Base-by-base conservation (phyloP, 768 basidiomycete species). In the Leccinum incarnatum region DNA sequence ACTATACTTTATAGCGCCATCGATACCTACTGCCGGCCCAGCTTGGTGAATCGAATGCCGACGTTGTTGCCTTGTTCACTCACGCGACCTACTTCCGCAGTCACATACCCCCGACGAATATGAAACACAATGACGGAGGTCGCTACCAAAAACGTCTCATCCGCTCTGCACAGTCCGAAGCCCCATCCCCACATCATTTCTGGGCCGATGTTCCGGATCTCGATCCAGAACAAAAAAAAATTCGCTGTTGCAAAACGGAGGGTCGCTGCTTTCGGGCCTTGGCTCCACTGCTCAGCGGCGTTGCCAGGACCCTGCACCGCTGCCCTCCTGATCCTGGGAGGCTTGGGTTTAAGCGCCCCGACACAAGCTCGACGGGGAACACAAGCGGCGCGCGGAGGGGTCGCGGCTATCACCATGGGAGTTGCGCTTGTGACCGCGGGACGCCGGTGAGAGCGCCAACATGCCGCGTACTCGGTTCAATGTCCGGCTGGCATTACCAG, bases 221-320 rank as follows among this genome's bases (percentile, higher is more conserved):
- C 66, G 67, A 69, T 69, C 57, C 59, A 58, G 60, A 65, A 53
- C 53, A 53, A 56, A 59, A 34, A 32, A 60, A 57, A 23, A 40
- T 19, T 68, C 69, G 69, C 69, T 71, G 69, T 57, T 49, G 54
- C 58, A 45, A 60, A 72, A 65, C 70, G 70, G 70, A 62, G 66
- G 34, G 56, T 58, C 69, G 69, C 69, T 70, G 70, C 45, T 62
- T 62, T 62, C 49, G 51, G 58, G 27, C 45, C 51, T 25, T 51
- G n/a, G 56, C 51, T 32, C 29, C 56, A 62, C 58, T 29, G 68
- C 67, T 72, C 69, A 71, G 69, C 69, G 69, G 71, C 69, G 67
- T 59, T 65, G 60, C 59, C 51, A 65, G 47, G 69, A 64, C 64
- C 68, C 60, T 61, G 71, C 57, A 62, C 61, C 54, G 59, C 60